phyloP scores from a whole-genome alignment of 257 asterid species.

The Handroanthus guayacan region DNA sequence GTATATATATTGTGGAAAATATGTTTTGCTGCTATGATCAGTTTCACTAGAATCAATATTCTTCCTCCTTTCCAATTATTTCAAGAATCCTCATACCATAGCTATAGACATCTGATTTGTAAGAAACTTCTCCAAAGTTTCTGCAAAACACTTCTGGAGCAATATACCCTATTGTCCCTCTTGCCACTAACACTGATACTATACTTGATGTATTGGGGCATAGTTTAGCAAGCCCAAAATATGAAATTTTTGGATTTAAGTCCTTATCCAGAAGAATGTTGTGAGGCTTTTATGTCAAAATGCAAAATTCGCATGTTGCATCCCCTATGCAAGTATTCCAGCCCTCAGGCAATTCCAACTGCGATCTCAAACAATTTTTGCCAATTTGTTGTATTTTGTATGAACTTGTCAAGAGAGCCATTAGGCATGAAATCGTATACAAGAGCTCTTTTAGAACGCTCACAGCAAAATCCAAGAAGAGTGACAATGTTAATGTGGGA shows the following conservation, averaged over 20 bases:
- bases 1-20: constrained; percentile 51
- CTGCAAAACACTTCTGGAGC: constrained; percentile 44
- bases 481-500: constrained; percentile 24
- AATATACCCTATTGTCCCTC: constrained; percentile 53
- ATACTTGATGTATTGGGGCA: constrained; percentile 40
- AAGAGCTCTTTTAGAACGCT: constrained; percentile 37
- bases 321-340: constrained; percentile 49
- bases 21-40: constrained; percentile 23
- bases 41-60: constrained; percentile 2
- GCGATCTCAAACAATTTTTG: constrained; percentile 29
- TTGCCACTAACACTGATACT: constrained; percentile 38
- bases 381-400: constrained; percentile 3
- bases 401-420: constrained; percentile 41
- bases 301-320: constrained; percentile 40
- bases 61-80: constrained; percentile 47
- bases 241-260: constrained; percentile 47
- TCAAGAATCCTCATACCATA: constrained; percentile 50
- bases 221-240: constrained; percentile 44
- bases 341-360: constrained; percentile 48
- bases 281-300: constrained; percentile 51
- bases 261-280: constrained; percentile 44
- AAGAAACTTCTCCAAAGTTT: constrained; percentile 43
- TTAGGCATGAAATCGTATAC: constrained; percentile 45
- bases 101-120: constrained; percentile 54
- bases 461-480: constrained; percentile 42